Evolutionary conservation across 768 basidiomycete genomes (phyloP).

Genomic region (Leccinum disarticulatum): DNA sequence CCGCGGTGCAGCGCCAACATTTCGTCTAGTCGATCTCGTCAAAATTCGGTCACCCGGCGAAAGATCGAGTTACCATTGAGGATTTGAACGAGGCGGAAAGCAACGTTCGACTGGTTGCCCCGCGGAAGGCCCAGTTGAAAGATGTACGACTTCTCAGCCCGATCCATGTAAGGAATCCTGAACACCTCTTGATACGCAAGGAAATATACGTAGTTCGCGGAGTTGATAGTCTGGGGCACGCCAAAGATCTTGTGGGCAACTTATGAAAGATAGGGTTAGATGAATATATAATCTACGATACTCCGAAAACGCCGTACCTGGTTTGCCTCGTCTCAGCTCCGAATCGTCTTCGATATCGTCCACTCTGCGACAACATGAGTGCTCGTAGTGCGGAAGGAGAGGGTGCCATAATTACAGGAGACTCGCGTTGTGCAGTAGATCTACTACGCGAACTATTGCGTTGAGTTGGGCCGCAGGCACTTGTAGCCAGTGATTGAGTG

Average conservation of each 20-base stretch:
- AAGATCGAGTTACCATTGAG: slow-evolving; percentile 58
- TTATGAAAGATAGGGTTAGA: slow-evolving; percentile 21
- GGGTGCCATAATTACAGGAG: slow-evolving; percentile 61
- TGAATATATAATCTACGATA: not conserved
- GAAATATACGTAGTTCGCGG: slow-evolving; percentile 96
- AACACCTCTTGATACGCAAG: slow-evolving; percentile 85
- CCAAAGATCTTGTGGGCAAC: slow-evolving; percentile 98
- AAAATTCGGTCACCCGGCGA: not conserved
- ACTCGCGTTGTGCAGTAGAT: slow-evolving; percentile 92
- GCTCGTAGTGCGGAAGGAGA: not conserved
- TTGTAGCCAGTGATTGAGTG: slow-evolving; percentile 91
- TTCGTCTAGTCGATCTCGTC: slow-evolving; percentile 43
- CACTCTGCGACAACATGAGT: slow-evolving; percentile 49
- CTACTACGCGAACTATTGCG: slow-evolving; percentile 76
- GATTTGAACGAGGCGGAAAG: slow-evolving; percentile 59
- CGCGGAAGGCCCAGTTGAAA: slow-evolving; percentile 38
- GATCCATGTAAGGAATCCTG: slow-evolving; percentile 20
- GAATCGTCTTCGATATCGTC: slow-evolving; percentile 97
- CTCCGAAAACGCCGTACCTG: slow-evolving; percentile 47
- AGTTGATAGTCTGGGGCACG: slow-evolving; percentile 93
- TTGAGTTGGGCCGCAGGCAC: slow-evolving; percentile 72
- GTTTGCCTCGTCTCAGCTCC: slow-evolving; percentile 79
- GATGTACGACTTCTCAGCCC: slow-evolving; percentile 20
- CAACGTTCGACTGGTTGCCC: slow-evolving; percentile 14
- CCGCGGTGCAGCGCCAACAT: slow-evolving; percentile 87